phyloP scores from a whole-genome alignment of 2,329 filamentous ascomycete species.

The Aspergillus sp. region DNA sequence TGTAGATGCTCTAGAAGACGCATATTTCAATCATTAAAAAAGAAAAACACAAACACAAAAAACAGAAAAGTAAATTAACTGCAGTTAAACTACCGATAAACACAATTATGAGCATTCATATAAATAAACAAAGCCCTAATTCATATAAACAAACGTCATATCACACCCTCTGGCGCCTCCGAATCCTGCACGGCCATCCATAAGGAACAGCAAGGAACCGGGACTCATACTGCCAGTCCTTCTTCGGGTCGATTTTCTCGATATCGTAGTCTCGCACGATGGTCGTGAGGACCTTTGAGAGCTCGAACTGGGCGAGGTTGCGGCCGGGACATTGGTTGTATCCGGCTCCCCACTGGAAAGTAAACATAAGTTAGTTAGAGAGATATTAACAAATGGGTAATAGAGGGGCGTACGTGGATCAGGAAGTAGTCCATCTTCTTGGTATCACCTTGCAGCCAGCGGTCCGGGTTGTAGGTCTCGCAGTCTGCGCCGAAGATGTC shows the following conservation, averaged over 20 bases:
- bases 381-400: neutral
- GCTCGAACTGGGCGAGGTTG: slow-evolving; percentile 37
- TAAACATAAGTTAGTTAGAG: too few species aligned
- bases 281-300: slow-evolving; percentile 34
- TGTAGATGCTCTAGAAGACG: too few species aligned
- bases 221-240: slow-evolving; percentile 15
- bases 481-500: slow-evolving; percentile 23
- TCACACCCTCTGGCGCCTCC: neutral
- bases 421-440: slow-evolving; percentile 11
- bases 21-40: too few species aligned
- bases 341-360: slow-evolving; percentile 34
- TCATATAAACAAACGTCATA: too few species aligned
- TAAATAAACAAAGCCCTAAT: too few species aligned
- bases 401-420: slow-evolving; percentile 6
- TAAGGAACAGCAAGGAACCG: slow-evolving; percentile 24
- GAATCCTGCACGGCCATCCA: slow-evolving; percentile 4
- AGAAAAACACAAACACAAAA: too few species aligned
- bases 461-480: slow-evolving; percentile 24
- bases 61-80: too few species aligned
- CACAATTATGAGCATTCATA: too few species aligned
- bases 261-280: slow-evolving; percentile 37
- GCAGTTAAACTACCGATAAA: too few species aligned
- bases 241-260: slow-evolving; percentile 24
- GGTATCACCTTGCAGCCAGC: slow-evolving; percentile 22
- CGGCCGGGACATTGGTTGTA: slow-evolving; percentile 38